These are phyloP conservation scores for Blastomyces silverae DNA, from an alignment of 2,329 filamentous ascomycete species.

Conservation along the genomic window DNA sequence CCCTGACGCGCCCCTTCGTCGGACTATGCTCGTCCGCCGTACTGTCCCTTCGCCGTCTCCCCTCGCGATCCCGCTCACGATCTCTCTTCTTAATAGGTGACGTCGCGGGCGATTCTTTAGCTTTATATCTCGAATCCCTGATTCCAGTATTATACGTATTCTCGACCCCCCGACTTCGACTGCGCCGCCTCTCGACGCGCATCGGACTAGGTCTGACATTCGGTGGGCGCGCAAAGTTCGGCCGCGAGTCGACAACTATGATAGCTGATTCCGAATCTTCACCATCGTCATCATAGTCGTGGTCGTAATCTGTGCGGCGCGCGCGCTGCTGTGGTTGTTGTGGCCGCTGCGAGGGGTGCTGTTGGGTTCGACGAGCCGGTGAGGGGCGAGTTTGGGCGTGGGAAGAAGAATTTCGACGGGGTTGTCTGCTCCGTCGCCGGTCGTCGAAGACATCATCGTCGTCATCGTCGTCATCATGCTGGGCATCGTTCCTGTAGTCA, in stretches of 20 bases:
- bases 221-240: constrained; percentile 28
- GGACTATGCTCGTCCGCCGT: constrained; percentile 30
- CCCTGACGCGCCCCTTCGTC: constrained; percentile 18
- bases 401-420: constrained; percentile 14
- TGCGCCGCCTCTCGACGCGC: constrained; percentile 14
- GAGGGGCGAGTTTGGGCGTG: constrained; percentile 18
- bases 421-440: constrained; percentile 22
- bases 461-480: constrained; percentile 13
- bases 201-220: constrained; percentile 23
- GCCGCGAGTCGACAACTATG: constrained; percentile 27
- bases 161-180: constrained; percentile 17
- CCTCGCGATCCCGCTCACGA: constrained; percentile 32
- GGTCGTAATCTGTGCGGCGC: constrained; percentile 4
- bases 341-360: neutral
- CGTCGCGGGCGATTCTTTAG: constrained; percentile 34
- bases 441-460: constrained; percentile 22
- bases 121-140: constrained; percentile 28
- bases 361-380: constrained; percentile 1
- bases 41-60: constrained; percentile 26
- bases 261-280: constrained; percentile 19
- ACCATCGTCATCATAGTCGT: constrained; percentile 14
- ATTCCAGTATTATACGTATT: constrained; percentile 16
- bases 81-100: constrained; percentile 34
- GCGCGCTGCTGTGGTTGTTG: constrained; percentile 8
- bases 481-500: constrained; percentile 5